Percentiles rank a stretch among this genome's conserved stretches.
Evolutionary conservation across 768 basidiomycete genomes (phyloP).

Genomic region (Lactarius indigo): DNA sequence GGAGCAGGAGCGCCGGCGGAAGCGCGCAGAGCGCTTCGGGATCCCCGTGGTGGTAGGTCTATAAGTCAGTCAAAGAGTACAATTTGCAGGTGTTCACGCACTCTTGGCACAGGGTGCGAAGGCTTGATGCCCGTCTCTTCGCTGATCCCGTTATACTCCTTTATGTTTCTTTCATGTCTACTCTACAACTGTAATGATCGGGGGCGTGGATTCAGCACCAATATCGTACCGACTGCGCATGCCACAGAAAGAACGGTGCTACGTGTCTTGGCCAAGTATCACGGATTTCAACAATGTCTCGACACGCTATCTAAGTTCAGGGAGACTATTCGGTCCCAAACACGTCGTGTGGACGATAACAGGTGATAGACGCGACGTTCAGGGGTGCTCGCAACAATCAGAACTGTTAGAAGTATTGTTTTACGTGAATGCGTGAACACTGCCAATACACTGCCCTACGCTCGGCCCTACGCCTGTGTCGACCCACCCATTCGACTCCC

Average conservation of each 20-base stretch:
- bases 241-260: background rate
- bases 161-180: conserved; percentile 7
- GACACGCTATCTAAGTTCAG: background rate
- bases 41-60: conserved; percentile 7
- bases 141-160: background rate
- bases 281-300: no score
- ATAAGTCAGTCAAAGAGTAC: background rate
- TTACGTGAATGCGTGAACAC: background rate
- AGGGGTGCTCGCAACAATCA: no score
- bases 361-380: background rate
- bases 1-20: conserved; percentile 23
- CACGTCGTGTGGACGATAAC: background rate
- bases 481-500: background rate
- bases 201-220: background rate
- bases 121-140: conserved; percentile 7
- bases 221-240: background rate
- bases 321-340: background rate
- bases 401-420: background rate
- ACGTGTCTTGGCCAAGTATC: no score
- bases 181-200: conserved; percentile 6
- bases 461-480: no score
- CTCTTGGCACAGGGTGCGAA: conserved; percentile 11
- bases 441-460: no score
- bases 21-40: conserved; percentile 26
- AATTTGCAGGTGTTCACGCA: background rate